phyloP scores from a whole-genome alignment of 148 eudicot genomes.

The Suaeda aralocaspica region DNA sequence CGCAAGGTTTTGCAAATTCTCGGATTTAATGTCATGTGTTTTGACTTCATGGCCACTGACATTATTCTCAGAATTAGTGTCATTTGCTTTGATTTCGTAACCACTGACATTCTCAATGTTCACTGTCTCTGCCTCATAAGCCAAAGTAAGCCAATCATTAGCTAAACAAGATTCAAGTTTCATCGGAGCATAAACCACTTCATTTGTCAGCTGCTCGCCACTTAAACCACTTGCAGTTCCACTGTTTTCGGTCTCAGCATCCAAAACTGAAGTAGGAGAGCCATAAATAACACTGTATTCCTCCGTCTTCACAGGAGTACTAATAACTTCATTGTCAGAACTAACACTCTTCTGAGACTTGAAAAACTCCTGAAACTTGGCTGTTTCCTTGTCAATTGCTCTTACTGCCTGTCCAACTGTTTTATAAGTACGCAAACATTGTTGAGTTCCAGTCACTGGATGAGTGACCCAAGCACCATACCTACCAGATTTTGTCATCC shows the following conservation, averaged over 20 bases:
- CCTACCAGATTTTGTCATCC: constrained; percentile 23
- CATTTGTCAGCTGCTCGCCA: constrained; percentile 7
- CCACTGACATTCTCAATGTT: neutral
- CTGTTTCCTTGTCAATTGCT: constrained; percentile 11
- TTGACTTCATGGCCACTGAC: neutral
- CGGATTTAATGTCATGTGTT: neutral
- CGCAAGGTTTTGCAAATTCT: neutral
- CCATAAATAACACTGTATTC: constrained; percentile 4
- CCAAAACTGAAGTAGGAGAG: constrained; percentile 30
- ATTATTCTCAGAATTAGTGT: too few species aligned
- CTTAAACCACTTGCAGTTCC: neutral
- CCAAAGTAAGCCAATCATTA: neutral
- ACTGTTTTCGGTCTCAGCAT: constrained; percentile 9
- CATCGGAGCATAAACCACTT: neutral
- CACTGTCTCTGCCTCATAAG: neutral
- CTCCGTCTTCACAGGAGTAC: constrained; percentile 1
- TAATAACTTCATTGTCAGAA: neutral
- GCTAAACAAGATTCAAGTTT: neutral
- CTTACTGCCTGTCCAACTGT: constrained; percentile 23
- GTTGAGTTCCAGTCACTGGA: constrained; percentile 7
- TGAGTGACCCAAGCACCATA: constrained; percentile 24
- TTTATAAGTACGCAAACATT: constrained; percentile 25
- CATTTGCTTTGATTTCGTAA: neutral
- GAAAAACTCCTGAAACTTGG: constrained; percentile 3
- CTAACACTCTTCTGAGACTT: constrained; percentile 1